phyloP scores from a whole-genome alignment of 2,329 filamentous ascomycete genomes.

The Raffaelea deltoideospora region DNA sequence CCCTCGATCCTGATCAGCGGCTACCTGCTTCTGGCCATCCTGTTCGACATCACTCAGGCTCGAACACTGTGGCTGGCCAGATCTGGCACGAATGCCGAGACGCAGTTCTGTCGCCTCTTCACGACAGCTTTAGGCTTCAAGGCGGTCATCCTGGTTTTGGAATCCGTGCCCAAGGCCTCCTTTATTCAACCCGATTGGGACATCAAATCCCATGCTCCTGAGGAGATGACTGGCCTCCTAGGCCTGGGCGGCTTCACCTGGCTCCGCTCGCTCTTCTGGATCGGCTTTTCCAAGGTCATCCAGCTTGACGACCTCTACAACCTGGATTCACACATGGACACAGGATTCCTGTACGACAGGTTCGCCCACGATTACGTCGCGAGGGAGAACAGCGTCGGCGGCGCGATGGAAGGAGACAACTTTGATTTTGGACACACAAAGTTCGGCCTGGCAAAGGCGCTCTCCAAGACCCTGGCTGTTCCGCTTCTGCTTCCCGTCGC shows the following conservation, averaged over 20 bases:
- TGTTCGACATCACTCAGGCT: conserved; percentile 26
- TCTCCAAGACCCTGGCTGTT: conserved; percentile 8
- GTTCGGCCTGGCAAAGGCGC: conserved; percentile 6
- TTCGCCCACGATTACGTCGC: conserved; percentile 4
- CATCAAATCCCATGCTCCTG: conserved; percentile 14
- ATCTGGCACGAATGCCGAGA: conserved; percentile 1
- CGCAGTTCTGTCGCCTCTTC: conserved; percentile 8
- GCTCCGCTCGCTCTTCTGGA: conserved; percentile 18
- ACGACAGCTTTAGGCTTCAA: conserved; percentile 9
- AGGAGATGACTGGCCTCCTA: conserved; percentile 20
- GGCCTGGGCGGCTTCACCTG: conserved; percentile 19
- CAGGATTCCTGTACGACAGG: conserved; percentile 5
- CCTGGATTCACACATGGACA: conserved; percentile 12
- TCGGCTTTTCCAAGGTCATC: conserved; percentile 20
- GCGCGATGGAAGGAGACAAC: not conserved
- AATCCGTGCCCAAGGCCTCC: conserved; percentile 10
- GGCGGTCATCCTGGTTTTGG: conserved; percentile 8
- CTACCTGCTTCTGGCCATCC: conserved; percentile 25
- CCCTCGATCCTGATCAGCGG: conserved; percentile 26
- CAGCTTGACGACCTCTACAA: conserved; percentile 18
- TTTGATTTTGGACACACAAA: conserved; percentile 3
- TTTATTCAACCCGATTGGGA: conserved; percentile 2
- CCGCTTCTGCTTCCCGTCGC: conserved; percentile 13
- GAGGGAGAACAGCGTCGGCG: not conserved
- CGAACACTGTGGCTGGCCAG: conserved; percentile 25